These are phyloP conservation scores for Henckelia pumila DNA, from an alignment of 257 asterid genomes.

Conservation along the genomic window DNA sequence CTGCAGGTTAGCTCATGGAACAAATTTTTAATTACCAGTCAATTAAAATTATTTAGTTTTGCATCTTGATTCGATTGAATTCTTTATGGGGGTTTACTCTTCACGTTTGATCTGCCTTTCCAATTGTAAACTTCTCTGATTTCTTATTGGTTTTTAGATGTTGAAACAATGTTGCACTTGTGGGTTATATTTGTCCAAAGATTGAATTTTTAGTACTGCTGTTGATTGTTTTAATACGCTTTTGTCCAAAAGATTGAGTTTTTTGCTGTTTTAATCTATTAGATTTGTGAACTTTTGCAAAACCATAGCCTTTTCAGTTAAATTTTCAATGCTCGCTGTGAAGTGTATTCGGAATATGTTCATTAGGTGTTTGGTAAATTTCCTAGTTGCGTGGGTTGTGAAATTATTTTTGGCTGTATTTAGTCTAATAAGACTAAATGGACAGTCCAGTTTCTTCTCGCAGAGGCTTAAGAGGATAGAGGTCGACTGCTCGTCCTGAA, in stretches of 20 bases:
- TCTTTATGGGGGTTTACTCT: too few relatives aligned
- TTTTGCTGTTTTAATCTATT: background rate
- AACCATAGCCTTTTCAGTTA: background rate
- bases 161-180: background rate
- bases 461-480: background rate
- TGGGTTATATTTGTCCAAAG: background rate
- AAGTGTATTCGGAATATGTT: slow-evolving; percentile 19
- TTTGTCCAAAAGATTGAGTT: too few relatives aligned
- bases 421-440: background rate
- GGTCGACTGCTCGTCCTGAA: background rate
- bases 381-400: slow-evolving; percentile 16
- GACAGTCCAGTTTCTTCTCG: background rate
- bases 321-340: background rate
- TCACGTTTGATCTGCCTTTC: background rate
- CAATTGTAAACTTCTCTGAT: background rate
- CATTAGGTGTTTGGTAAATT: slow-evolving; percentile 36
- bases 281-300: background rate
- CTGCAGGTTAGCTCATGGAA: background rate
- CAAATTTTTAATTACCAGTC: background rate
- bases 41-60: too few relatives aligned
- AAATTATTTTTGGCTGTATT: background rate
- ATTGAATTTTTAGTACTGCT: background rate
- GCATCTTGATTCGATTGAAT: background rate
- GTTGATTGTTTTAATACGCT: background rate
- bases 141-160: background rate